Percentiles rank a stretch among this genome's conserved stretches.
Conservation (phyloP, 2,329 filamentous ascomycete species). For the Erysiphe neolycopersici region DNA sequence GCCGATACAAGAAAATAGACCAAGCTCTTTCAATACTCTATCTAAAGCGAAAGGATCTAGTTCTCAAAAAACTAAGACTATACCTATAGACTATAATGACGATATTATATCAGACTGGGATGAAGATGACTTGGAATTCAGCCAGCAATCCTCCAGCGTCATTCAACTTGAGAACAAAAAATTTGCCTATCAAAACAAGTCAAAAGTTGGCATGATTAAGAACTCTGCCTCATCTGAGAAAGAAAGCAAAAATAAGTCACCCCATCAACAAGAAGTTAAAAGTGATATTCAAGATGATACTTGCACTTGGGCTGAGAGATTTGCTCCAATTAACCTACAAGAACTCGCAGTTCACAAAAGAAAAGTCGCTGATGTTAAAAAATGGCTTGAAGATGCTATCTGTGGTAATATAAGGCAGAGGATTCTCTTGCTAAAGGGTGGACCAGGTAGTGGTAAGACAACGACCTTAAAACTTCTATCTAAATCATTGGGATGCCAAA, state of each 20-base stretch:
- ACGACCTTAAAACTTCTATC: constrained; percentile 60
- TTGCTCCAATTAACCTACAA: constrained; percentile 44
- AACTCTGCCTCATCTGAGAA: constrained; percentile 1
- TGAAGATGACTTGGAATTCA: constrained; percentile 28
- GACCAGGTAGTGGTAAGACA: constrained; percentile 81
- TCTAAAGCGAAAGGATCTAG: background rate
- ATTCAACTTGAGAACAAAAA: constrained; percentile 9
- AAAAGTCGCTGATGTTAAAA: constrained; percentile 65
- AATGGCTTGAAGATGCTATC: constrained; percentile 57
- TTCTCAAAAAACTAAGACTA: background rate
- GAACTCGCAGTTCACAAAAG: constrained; percentile 88
- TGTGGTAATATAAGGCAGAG: constrained; percentile 38
- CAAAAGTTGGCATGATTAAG: background rate
- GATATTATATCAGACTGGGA: constrained; percentile 22
- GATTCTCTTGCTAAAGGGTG: constrained; percentile 63
- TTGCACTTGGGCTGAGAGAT: constrained; percentile 71
- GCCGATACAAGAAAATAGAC: background rate
- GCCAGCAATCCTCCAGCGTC: constrained; percentile 21
- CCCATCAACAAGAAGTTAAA: constrained; percentile 18
- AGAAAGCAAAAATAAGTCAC: constrained; percentile 21
- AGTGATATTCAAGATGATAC: constrained; percentile 19
- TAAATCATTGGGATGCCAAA: constrained; percentile 44
- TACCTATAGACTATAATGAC: constrained; percentile 15
- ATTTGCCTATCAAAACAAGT: background rate
- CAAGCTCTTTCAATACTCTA: background rate